phyloP scores from a whole-genome alignment of 192 early-diverging fungal species.

The Nowakowskiella sp. region DNA sequence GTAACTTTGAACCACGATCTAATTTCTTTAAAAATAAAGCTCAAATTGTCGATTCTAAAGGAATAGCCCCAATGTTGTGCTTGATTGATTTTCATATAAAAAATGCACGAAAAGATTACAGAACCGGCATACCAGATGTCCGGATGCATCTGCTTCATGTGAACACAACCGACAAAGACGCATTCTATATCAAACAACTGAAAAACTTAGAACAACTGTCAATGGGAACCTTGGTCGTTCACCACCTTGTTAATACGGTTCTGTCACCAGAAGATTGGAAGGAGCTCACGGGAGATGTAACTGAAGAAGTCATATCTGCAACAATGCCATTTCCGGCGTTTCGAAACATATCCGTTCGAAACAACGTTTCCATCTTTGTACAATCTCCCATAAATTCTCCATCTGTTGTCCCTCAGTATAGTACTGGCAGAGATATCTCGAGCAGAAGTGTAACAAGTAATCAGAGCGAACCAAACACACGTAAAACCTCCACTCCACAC shows the following conservation, averaged over 20 bases:
- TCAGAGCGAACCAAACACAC: no score
- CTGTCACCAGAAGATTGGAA: not conserved
- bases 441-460: no score
- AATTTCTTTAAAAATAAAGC: slow-evolving; percentile 3
- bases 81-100: slow-evolving; percentile 28
- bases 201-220: slow-evolving; percentile 4
- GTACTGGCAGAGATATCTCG: no score
- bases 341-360: no score
- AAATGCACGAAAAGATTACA: slow-evolving; percentile 13
- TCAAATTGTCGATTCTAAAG: slow-evolving; percentile 7
- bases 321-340: slow-evolving; percentile 21
- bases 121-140: slow-evolving; percentile 2
- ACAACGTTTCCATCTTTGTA: no score
- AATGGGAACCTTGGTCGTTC: slow-evolving; percentile 9
- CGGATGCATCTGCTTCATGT: slow-evolving; percentile 12
- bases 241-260: not conserved
- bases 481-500: no score
- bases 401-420: no score
- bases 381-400: no score
- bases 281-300: slow-evolving; percentile 8
- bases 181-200: slow-evolving; percentile 18
- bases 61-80: slow-evolving; percentile 19
- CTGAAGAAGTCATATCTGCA: slow-evolving; percentile 9
- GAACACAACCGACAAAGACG: slow-evolving; percentile 16
- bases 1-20: slow-evolving; percentile 6